Conservation (phyloP, 2,329 filamentous ascomycete species). For the Chaetomiaceae sp. region DNA sequence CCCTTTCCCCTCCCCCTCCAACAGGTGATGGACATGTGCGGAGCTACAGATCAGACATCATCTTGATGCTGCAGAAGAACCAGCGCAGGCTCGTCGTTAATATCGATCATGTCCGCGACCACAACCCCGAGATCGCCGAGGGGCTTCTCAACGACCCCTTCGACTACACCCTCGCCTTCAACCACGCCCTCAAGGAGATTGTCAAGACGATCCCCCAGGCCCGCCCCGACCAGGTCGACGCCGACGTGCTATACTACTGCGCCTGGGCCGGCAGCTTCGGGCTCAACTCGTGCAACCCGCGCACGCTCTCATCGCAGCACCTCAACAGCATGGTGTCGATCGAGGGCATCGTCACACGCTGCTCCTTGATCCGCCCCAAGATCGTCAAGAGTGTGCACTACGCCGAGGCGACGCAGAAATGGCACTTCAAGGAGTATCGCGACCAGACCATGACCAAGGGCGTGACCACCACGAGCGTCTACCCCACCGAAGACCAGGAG, state of each 20-base stretch:
- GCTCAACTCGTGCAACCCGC: slow-evolving; percentile 88
- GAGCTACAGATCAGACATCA: slow-evolving; percentile 87
- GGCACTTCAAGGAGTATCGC: slow-evolving; percentile 83
- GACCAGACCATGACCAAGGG: slow-evolving; percentile 98
- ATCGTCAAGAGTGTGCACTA: slow-evolving; percentile 98
- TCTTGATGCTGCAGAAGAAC: slow-evolving; percentile 67
- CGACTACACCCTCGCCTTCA: slow-evolving; percentile 82
- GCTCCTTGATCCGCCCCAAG: slow-evolving; percentile 91
- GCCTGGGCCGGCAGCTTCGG: slow-evolving; percentile 97
- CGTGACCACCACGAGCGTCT: slow-evolving; percentile 83
- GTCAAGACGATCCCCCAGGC: slow-evolving; percentile 74
- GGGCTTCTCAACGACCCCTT: slow-evolving; percentile 80
- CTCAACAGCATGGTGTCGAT: slow-evolving; percentile 96
- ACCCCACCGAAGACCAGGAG: slow-evolving; percentile 88
- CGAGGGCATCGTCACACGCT: slow-evolving; percentile 95
- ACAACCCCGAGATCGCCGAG: slow-evolving; percentile 75
- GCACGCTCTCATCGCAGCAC: slow-evolving; percentile 81
- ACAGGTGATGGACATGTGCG: slow-evolving; percentile 51
- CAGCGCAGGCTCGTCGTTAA: slow-evolving; percentile 64
- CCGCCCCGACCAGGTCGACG: slow-evolving; percentile 67
- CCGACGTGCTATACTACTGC: slow-evolving; percentile 88
- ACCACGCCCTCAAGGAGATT: slow-evolving; percentile 83
- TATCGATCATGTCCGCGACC: slow-evolving; percentile 85
- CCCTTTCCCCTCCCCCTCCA: not conserved
- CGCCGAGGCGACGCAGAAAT: slow-evolving; percentile 79